Conservation (phyloP, 2,329 filamentous ascomycete genomes). For the Aureobasidium sp. region DNA sequence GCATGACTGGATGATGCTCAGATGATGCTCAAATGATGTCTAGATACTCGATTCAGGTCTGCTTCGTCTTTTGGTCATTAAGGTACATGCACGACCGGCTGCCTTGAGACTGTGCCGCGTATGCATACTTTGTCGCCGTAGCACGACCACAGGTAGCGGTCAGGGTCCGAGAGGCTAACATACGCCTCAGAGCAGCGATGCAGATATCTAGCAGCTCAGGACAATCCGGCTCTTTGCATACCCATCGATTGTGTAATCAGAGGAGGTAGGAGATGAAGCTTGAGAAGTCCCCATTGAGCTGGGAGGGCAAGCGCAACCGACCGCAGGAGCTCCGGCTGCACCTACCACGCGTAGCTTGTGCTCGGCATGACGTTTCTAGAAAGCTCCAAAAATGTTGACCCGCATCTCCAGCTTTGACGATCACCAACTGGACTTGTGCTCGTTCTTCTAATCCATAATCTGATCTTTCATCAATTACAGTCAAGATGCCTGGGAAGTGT, state of each 20-base stretch:
- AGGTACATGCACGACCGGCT: not conserved
- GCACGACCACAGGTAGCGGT: not conserved
- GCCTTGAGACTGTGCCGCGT: not conserved
- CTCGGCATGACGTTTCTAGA: conserved; percentile 4
- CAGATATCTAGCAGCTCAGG: not conserved
- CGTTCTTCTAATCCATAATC: not conserved
- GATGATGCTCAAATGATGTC: not conserved
- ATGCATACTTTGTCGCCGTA: not conserved
- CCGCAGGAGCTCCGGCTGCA: not conserved
- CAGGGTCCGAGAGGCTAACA: too few relatives aligned
- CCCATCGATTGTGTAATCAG: too few relatives aligned
- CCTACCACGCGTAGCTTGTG: not conserved
- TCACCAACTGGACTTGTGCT: not conserved
- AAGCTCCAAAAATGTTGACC: conserved; percentile 12
- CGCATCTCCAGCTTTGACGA: conserved; percentile 4
- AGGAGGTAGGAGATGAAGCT: not conserved
- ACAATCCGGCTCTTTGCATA: too few relatives aligned
- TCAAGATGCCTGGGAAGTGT: conserved; percentile 68
- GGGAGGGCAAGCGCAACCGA: not conserved
- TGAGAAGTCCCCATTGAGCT: not conserved
- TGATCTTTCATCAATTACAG: not conserved
- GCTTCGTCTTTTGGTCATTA: not conserved
- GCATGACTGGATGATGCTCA: not conserved
- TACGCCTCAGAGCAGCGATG: not conserved
- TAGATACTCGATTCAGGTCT: not conserved